These are phyloP conservation scores for Ocimum tenuiflorum DNA, from an alignment of 257 asterid genomes.

Conservation along the genomic window DNA sequence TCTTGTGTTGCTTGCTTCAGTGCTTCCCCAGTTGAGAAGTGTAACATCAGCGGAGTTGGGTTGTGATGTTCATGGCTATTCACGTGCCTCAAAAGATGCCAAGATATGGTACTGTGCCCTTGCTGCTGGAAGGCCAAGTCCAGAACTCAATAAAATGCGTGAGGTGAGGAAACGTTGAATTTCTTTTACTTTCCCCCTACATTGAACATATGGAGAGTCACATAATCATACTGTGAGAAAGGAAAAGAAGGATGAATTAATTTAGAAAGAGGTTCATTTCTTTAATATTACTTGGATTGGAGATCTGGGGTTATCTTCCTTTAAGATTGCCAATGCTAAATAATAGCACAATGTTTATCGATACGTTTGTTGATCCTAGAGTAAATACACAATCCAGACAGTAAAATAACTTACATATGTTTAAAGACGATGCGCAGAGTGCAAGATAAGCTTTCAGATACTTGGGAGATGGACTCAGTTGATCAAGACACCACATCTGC, in stretches of 20 bases:
- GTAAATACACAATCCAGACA: constrained; percentile 13
- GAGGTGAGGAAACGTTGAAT: constrained; percentile 45
- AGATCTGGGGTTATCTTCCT: neutral
- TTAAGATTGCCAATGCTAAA: neutral
- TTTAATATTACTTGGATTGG: neutral
- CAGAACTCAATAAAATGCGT: constrained; percentile 86
- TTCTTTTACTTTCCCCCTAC: neutral
- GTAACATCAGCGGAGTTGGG: constrained; percentile 76
- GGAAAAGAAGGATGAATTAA: neutral
- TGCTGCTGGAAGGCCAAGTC: constrained; percentile 82
- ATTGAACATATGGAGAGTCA: neutral
- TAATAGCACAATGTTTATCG: neutral
- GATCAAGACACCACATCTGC: constrained; percentile 45
- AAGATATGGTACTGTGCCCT: constrained; percentile 92
- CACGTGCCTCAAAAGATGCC: constrained; percentile 77
- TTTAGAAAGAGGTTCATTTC: neutral
- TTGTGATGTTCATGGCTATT: constrained; percentile 74
- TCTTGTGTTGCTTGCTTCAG: constrained; percentile 39
- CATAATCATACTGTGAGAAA: neutral
- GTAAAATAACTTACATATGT: constrained; percentile 32
- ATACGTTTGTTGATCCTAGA: neutral
- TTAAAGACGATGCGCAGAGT: constrained; percentile 87
- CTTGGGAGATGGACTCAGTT: constrained; percentile 32
- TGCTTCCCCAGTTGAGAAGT: constrained; percentile 93
- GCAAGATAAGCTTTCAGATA: constrained; percentile 55